Evolutionary conservation across 352 stramenopile genomes (phyloP).

Genomic region (Phytophthora sp.): DNA sequence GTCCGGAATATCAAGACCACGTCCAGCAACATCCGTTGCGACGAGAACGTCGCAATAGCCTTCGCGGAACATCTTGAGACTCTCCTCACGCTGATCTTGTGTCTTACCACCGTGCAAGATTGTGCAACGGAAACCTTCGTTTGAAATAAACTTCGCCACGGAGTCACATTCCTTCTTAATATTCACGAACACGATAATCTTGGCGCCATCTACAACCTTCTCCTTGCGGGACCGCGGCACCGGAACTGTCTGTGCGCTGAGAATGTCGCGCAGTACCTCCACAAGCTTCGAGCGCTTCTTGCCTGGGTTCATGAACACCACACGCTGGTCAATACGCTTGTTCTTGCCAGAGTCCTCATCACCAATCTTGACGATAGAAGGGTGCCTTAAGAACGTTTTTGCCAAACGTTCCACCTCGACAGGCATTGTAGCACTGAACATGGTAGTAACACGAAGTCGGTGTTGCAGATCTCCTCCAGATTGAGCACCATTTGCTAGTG

Average conservation of each 20-base stretch:
- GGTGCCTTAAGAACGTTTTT: conserved; percentile 96
- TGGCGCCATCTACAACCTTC: conserved; percentile 80
- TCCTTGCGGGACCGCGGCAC: conserved; percentile 69
- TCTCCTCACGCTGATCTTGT: conserved; percentile 96
- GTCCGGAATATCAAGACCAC: conserved; percentile 98
- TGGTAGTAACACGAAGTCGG: conserved; percentile 90
- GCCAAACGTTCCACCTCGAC: conserved; percentile 97
- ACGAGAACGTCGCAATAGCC: conserved; percentile 91
- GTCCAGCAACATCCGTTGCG: conserved; percentile 94
- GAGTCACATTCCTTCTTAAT: conserved; percentile 98
- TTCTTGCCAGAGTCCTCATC: conserved; percentile 98
- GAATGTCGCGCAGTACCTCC: conserved; percentile 88
- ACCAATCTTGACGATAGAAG: conserved; percentile 98
- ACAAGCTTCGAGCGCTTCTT: conserved; percentile 93
- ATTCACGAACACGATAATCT: conserved; percentile 99
- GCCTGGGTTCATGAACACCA: conserved; percentile 92
- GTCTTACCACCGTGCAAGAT: conserved; percentile 98
- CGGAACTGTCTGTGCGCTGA: conserved; percentile 56
- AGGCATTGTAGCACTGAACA: conserved; percentile 99
- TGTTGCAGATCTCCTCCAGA: conserved; percentile 49
- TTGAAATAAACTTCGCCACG: conserved; percentile 94
- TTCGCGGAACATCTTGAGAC: conserved; percentile 90
- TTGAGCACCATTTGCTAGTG: conserved; percentile 51
- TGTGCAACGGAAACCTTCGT: conserved; percentile 88
- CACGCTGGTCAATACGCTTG: conserved; percentile 96